Conservation (phyloP, 345 rosid species). For the Sisymbrium altissimum region DNA sequence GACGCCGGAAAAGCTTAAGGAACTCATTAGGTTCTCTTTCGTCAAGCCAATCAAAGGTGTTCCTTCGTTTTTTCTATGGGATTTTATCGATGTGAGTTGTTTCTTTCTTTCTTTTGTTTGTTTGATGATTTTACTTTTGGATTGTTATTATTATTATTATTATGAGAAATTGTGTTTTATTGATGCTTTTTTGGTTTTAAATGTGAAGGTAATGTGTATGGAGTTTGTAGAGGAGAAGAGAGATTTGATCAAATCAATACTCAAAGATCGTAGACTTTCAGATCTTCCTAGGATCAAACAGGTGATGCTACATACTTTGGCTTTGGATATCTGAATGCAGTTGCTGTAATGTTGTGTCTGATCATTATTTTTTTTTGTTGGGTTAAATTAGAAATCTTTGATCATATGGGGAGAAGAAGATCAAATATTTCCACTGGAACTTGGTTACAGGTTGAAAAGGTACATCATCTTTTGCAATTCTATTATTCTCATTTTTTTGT, state of each 20-base stretch:
- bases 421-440: slow-evolving; percentile 55
- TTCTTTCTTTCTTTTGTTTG: neutral
- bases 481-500: neutral
- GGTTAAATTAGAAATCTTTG: slow-evolving; percentile 35
- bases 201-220: slow-evolving; percentile 68
- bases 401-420: slow-evolving; percentile 62
- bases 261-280: slow-evolving; percentile 48
- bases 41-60: slow-evolving; percentile 47
- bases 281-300: slow-evolving; percentile 63
- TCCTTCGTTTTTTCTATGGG: slow-evolving; percentile 56
- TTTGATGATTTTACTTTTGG: no score
- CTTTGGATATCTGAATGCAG: neutral
- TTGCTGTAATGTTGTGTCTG: neutral
- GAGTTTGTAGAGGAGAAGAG: slow-evolving; percentile 65
- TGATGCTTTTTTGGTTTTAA: neutral
- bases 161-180: neutral
- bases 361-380: no score
- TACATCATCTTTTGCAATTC: neutral
- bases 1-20: slow-evolving; percentile 61
- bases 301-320: slow-evolving; percentile 32
- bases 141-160: no score
- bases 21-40: slow-evolving; percentile 55
- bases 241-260: slow-evolving; percentile 58
- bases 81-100: slow-evolving; percentile 51
- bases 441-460: slow-evolving; percentile 54